Evolutionary conservation across 2,329 filamentous ascomycete species (phyloP).

Genomic region (Aspergillus niger): DNA sequence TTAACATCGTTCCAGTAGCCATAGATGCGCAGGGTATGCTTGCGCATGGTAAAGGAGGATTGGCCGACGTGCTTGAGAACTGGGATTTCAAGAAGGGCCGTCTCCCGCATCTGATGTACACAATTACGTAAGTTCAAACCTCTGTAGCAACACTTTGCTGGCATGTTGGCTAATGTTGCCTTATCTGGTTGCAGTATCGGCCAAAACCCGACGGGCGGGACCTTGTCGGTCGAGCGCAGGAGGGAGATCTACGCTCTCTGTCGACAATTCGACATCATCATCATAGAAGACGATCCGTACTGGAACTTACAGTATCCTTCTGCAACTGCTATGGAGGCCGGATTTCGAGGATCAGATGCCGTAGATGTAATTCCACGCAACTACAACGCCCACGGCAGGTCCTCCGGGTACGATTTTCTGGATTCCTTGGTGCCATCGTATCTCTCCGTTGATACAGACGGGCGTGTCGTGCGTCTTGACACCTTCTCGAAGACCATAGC

Average conservation of each 20-base stretch:
- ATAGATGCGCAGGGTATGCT: conserved; percentile 80
- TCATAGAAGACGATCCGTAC: conserved; percentile 93
- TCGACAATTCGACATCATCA: conserved; percentile 82
- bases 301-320: conserved; percentile 92
- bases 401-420: conserved; percentile 73
- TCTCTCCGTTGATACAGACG: conserved; percentile 77
- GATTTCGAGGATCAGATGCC: conserved; percentile 30
- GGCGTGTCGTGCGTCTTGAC: conserved; percentile 84
- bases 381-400: conserved; percentile 50
- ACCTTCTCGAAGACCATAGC: conserved; percentile 94
- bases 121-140: conserved; percentile 69
- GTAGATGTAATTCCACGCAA: conserved; percentile 40
- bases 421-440: conserved; percentile 84
- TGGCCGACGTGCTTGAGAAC: conserved; percentile 75
- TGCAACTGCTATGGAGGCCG: conserved; percentile 51
- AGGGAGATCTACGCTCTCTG: conserved; percentile 79
- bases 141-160: neutral
- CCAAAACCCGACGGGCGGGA: conserved; percentile 82
- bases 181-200: conserved; percentile 61
- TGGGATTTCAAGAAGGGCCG: conserved; percentile 77
- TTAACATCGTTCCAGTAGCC: conserved; percentile 72
- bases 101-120: conserved; percentile 83
- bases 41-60: conserved; percentile 69
- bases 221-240: conserved; percentile 71
- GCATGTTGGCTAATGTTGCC: conserved; percentile 10